phyloP scores from a whole-genome alignment of 805 yeast species.

The Metschnikowia dekortorum region DNA sequence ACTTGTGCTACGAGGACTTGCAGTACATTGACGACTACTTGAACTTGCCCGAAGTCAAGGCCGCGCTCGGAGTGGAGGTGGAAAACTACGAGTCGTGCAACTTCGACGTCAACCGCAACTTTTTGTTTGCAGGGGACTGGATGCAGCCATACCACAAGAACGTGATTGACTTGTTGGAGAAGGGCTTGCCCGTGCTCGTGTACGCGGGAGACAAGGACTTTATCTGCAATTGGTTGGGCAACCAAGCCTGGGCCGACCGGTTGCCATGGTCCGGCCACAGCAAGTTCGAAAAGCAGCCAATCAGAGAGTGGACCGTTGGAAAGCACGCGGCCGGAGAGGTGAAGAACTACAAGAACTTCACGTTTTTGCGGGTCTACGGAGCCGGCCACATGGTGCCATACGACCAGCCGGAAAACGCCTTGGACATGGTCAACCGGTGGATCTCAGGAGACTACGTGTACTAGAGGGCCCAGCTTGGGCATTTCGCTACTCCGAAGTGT shows the following conservation, averaged over 20 bases:
- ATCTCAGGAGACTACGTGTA: conserved; percentile 52
- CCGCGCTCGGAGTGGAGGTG: conserved; percentile 88
- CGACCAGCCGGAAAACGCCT: conserved; percentile 75
- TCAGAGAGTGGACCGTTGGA: conserved; percentile 41
- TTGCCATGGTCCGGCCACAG: conserved; percentile 24
- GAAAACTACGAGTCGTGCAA: conserved; percentile 72
- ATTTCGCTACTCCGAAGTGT: no score
- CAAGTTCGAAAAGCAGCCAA: conserved; percentile 40
- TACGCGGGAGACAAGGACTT: conserved; percentile 95
- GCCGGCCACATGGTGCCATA: conserved; percentile 97
- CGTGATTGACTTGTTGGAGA: conserved; percentile 58
- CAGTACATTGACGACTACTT: conserved; percentile 72
- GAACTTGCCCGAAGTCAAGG: conserved; percentile 70
- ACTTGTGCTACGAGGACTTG: conserved; percentile 75
- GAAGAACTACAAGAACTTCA: conserved; percentile 66
- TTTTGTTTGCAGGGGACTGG: conserved; percentile 86
- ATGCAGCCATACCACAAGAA: conserved; percentile 82
- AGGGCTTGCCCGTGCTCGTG: conserved; percentile 71
- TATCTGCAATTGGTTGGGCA: conserved; percentile 92
- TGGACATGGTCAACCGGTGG: conserved; percentile 87
- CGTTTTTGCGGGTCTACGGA: conserved; percentile 78
- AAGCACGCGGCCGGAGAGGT: conserved; percentile 55
- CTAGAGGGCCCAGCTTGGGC: background rate
- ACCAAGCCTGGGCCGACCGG: conserved; percentile 72
- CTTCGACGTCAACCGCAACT: conserved; percentile 72